Evolutionary conservation across 257 asterid species (phyloP), one percentile per base, ranked within the genome.

Genomic region (Nicotiana sylvestris): DNA sequence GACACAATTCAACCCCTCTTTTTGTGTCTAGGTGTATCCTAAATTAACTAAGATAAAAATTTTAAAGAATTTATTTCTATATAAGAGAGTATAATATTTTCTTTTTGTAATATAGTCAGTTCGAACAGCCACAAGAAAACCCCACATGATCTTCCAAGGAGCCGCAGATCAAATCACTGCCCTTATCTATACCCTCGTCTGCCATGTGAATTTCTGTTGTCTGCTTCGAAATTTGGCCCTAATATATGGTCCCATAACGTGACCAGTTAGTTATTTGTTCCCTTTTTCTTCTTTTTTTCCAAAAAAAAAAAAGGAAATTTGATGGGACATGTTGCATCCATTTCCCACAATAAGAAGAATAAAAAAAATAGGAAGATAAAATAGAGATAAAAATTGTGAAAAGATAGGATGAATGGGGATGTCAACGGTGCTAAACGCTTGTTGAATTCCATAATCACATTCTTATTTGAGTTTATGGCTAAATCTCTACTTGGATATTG

Each of bases 201-300:
- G 6, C 61, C 82, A 79, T 79, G 82, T 61, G 83, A n/a, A 46
- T 80, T 65, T 65, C 8, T 64, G 33, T 65, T n/a, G 64, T 64
- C 37, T 61, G 83, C 60, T 33, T 64, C 9, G 62, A 29, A 33
- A 27, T 51, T 64, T 64, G 64, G 49, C 77, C 17, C 83, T 65
- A 32, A 30, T 35, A 16, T 30, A 56, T 17, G 56, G 67, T 25
- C n/a, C 13, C 68, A 12, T 49, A 12, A 33, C 7, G 76, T 67
- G 29, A 16, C 15, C 27, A 25, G 39, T 49, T 51, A 25, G 39
- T 46, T 25, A 46, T 70, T 72, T 46, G 15, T 70, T 43, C 78
- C 78, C 21, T 21, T 21, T 37, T 70, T 25, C 21, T 70, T 17
- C 58, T n/a, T n/a, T n/a, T n/a, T n/a, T n/a, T n/a, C n/a, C n/a